A percentile compares a stretch with the other conserved stretches of the same genome.
These are phyloP conservation scores for Saccharomycopsis vini DNA, from an alignment of 805 yeast species.

Conservation along the genomic window DNA sequence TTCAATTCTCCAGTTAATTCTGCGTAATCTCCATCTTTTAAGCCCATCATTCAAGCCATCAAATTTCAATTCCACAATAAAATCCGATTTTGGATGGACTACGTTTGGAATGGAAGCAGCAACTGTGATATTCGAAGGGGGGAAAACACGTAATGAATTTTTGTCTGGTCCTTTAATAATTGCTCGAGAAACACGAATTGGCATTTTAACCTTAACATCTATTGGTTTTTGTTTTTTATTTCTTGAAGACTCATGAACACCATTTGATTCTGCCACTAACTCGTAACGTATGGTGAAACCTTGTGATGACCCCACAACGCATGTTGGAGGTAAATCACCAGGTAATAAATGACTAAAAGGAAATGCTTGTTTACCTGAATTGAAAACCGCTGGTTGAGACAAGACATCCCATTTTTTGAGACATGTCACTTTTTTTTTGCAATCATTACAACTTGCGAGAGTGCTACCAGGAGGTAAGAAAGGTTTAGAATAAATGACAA, in stretches of 20 bases:
- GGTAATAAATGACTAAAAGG: conserved; percentile 89
- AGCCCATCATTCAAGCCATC: conserved; percentile 55
- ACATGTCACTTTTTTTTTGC: conserved; percentile 46
- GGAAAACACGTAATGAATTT: conserved; percentile 83
- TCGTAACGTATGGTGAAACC: conserved; percentile 58
- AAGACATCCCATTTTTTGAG: conserved; percentile 88
- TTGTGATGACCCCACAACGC: conserved; percentile 44
- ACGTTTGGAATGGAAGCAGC: conserved; percentile 84
- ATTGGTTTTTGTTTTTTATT: conserved; percentile 26
- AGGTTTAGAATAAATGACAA: conserved; percentile 56
- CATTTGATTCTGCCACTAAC: conserved; percentile 51
- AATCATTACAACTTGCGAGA: conserved; percentile 47
- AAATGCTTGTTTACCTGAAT: conserved; percentile 68
- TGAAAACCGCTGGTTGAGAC: conserved; percentile 45
- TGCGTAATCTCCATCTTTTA: conserved; percentile 85
- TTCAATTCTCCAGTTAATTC: conserved; percentile 81
- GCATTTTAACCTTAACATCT: conserved; percentile 41
- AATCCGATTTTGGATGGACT: conserved; percentile 76
- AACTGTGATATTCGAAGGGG: conserved; percentile 89
- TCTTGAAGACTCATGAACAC: conserved; percentile 19
- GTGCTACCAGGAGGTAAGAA: conserved; percentile 45
- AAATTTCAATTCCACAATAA: conserved; percentile 73
- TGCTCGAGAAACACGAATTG: conserved; percentile 68
- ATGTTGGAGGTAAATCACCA: conserved; percentile 78
- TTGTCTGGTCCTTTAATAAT: conserved; percentile 75